Evolutionary conservation across 371 early-diverging fungal species (phyloP).

Genomic region (Mucor racemosus): DNA sequence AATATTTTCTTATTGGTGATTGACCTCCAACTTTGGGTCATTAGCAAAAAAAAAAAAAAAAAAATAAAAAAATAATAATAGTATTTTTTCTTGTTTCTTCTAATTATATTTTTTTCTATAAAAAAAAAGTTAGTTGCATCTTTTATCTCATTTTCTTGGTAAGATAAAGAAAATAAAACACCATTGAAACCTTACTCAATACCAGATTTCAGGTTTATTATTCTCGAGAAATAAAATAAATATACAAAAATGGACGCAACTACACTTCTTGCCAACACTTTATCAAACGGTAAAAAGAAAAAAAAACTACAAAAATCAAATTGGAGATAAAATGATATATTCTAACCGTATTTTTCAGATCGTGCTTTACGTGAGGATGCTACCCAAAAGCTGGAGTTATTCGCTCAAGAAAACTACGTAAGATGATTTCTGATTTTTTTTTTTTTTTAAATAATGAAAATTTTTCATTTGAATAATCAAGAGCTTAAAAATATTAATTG

Average conservation of each 20-base stretch:
- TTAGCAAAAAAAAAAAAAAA: background rate
- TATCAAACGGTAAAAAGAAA: constrained; percentile 65
- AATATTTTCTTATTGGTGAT: constrained; percentile 8
- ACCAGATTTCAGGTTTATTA: constrained; percentile 2
- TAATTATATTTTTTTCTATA: background rate
- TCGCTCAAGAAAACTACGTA: constrained; percentile 83
- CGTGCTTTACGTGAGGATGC: constrained; percentile 76
- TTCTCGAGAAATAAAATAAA: constrained; percentile 16
- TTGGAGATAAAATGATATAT: constrained; percentile 39
- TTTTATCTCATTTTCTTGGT: constrained; percentile 1
- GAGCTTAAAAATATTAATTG: too few species aligned
- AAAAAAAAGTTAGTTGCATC: background rate
- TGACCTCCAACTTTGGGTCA: background rate
- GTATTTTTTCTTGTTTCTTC: background rate
- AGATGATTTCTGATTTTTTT: constrained; percentile 30
- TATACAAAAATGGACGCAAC: constrained; percentile 65
- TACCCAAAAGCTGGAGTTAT: constrained; percentile 71
- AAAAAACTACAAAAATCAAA: background rate
- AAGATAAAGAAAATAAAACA: background rate
- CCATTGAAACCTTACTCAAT: background rate
- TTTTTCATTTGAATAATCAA: constrained; percentile 1
- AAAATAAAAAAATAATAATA: background rate
- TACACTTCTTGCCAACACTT: constrained; percentile 75
- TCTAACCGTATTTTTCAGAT: constrained; percentile 26
- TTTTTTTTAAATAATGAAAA: background rate